Evolutionary conservation across 352 stramenopile species (phyloP), one percentile per base, ranked within the genome.

Genomic region (Phytophthora citricola): DNA sequence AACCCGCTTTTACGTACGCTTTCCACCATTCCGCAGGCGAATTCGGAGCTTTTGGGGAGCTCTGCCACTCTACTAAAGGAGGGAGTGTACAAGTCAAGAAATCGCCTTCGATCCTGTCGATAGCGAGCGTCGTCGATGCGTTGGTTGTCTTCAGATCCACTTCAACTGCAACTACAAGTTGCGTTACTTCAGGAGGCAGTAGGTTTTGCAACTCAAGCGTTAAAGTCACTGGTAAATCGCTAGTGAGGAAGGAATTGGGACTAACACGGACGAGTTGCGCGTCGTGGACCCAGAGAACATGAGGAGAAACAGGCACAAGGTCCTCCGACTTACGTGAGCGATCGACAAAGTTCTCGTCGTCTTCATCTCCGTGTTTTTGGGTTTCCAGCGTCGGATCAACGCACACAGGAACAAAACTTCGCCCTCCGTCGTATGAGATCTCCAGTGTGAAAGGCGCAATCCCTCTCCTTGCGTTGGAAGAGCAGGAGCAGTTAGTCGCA

Each of bases 161-260:
- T 15, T 63, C 40, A 15, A 75, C 66, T 12, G 24, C 66, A 43
- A 75, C 53, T 7, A 49, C 56, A 5, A 75, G 41, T 12, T 68
- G 52, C 5, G 46, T 26, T 14, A 74, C 53, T 17, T 45, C 55
- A 14, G 55, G 38, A 50, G 66, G 62, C 7, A 79, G 45, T 10
- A 65, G 27, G 36, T 87, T 77, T 9, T 68, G 36, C 5, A 86
- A 38, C 20, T 85, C 64, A 1, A 92, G 51, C 2, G 72, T 74
- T 24, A 92, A 60, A 1, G 51, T 68, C 38, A 81, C 66, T 0
- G 75, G 78, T 0, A 89, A 49, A 11, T 69, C 58, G 9, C 27
- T 69, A 4, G 66, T 62, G 7, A 87, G 60, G 48, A 90, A 85
- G 14, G 80, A 88, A 49, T 93, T 93, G 8, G 85, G 85, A 1